Base-by-base conservation (phyloP, 345 rosid species). In the Aquilaria malaccensis region DNA sequence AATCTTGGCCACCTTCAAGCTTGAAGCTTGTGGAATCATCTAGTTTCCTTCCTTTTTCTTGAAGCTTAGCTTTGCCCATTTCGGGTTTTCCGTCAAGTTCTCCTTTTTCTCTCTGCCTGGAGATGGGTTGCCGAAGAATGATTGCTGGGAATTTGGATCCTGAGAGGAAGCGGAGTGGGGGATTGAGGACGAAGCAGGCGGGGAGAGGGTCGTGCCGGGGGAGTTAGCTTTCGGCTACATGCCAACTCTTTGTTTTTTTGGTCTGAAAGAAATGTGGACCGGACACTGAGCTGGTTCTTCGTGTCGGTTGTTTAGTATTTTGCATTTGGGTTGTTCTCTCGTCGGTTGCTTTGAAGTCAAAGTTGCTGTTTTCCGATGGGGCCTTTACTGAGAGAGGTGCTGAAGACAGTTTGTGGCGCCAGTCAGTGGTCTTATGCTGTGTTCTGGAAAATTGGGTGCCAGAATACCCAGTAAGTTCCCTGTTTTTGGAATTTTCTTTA, bases 131-230 rank as follows among this genome's bases (percentile, higher is more conserved):
- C 78, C 37, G 83, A 79, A 76, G 79, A 58, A 74, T 79, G 93
- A 65, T 80, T 33, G 72, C 78, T 6, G 81, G 78, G 50, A 88
- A 78, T 78, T 86, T 90, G 85, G 99, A 94, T 82, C 95, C 99
- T 49, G 89, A 91, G 51, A 75, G 99, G 74, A 91, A 84, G 75
- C 83, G 89, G 66, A 82, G 96, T 65, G 99, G 96, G 2, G 99
- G 91, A n/a, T 83, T 88, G 56, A 80, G 96, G 74, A 91, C 96
- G 13, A 83, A 90, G 72, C 99, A 94, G 74, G 97, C 97, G 32
- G 99, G 99, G 33, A 62, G 97, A 78, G 96, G 93, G 65, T 94
- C 99, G 61, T 94, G 99, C 81, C 84, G 99, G 50, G 99, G 99
- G 62, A 94, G 97, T 83, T 94, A 94, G 97, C 51, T 66, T 60